These are phyloP conservation scores for Blastobotrys arbuscula DNA, from an alignment of 1,139 yeast species.

Conservation along the genomic window DNA sequence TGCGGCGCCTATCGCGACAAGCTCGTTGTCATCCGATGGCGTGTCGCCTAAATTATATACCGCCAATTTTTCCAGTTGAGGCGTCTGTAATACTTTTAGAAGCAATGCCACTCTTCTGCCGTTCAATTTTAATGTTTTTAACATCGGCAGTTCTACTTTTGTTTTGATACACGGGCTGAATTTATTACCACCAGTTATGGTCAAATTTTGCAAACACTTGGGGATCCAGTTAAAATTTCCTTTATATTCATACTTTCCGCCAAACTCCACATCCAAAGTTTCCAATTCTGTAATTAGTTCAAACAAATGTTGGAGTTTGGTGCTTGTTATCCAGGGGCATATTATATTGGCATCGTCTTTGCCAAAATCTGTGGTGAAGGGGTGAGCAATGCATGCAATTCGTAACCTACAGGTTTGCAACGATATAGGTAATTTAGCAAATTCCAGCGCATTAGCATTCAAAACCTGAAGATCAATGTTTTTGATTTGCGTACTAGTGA, in stretches of 20 bases:
- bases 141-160: neutral
- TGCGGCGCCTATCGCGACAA: neutral
- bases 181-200: neutral
- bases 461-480: neutral
- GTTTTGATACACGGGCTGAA: neutral
- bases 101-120: neutral
- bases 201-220: neutral
- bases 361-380: neutral
- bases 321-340: neutral
- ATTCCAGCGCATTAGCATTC: neutral
- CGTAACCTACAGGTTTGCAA: neutral
- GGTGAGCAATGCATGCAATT: neutral
- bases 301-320: constrained; percentile 1
- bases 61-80: neutral
- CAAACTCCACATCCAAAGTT: constrained; percentile 2
- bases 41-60: neutral
- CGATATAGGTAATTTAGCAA: neutral
- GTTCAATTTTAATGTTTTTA: neutral
- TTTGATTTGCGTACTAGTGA: neutral
- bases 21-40: neutral
- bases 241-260: neutral
- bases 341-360: neutral
- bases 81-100: neutral
- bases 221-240: constrained; percentile 2
- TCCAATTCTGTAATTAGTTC: neutral